These are phyloP conservation scores for Rutstroemia sp. DNA, from an alignment of 2,329 filamentous ascomycete species.

Conservation along the genomic window DNA sequence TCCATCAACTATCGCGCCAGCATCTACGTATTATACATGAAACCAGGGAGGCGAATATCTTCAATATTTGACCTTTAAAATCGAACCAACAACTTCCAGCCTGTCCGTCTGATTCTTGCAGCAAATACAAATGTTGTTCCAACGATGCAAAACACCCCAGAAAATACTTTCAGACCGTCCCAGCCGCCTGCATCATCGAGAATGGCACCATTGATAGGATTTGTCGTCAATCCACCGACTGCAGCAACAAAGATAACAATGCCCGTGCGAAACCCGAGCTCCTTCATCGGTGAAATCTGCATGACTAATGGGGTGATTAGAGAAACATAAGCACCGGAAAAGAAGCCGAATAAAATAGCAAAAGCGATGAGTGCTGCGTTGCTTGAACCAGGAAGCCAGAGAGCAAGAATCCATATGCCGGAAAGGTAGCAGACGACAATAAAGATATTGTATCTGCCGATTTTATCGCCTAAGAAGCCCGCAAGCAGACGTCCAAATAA, in stretches of 20 bases:
- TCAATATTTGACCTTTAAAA: not conserved
- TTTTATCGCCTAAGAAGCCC: conserved; percentile 41
- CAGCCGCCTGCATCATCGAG: conserved; percentile 25
- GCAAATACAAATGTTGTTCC: not conserved
- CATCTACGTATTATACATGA: not conserved
- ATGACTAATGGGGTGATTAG: conserved; percentile 52
- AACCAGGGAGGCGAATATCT: not conserved
- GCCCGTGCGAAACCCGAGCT: conserved; percentile 61
- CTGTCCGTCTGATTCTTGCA: conserved; percentile 7
- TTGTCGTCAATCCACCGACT: conserved; percentile 56
- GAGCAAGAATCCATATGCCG: conserved; percentile 43
- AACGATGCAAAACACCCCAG: conserved; percentile 2
- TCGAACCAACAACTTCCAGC: not conserved
- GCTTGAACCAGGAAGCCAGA: conserved; percentile 53
- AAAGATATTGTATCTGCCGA: conserved; percentile 43
- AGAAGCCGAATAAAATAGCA: conserved; percentile 56
- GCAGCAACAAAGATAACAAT: conserved; percentile 51
- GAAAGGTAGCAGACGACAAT: conserved; percentile 7
- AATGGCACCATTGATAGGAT: conserved; percentile 57
- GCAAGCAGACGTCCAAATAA: conserved; percentile 34
- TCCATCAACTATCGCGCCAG: too few species aligned
- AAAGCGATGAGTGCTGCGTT: conserved; percentile 51
- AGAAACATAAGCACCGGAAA: conserved; percentile 40
- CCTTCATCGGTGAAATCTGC: conserved; percentile 59
- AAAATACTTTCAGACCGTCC: conserved; percentile 7